phyloP scores from a whole-genome alignment of 768 basidiomycete species.

The Exsudoporus frostii region DNA sequence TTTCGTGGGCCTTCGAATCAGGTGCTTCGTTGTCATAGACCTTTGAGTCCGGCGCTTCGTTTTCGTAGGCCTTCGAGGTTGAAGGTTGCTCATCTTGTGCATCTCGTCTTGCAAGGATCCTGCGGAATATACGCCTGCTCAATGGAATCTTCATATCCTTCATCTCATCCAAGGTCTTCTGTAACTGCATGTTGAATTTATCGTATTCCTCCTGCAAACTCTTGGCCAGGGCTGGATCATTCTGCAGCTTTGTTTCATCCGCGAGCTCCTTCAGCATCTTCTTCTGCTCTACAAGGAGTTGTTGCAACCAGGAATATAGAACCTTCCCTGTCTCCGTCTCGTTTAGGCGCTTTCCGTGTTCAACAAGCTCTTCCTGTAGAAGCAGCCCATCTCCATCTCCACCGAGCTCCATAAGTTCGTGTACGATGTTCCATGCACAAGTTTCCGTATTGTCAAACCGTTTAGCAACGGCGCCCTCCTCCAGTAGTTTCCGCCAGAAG shows the following conservation, averaged over 20 bases:
- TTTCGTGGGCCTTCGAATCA: too few species aligned
- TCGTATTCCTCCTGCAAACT: slow-evolving; percentile 14
- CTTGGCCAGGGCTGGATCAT: slow-evolving; percentile 9
- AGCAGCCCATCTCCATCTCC: background rate
- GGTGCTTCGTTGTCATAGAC: too few species aligned
- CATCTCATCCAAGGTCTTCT: slow-evolving; percentile 23
- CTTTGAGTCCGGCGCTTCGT: too few species aligned
- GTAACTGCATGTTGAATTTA: slow-evolving; percentile 2
- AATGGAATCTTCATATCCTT: slow-evolving; percentile 17
- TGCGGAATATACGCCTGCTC: slow-evolving; percentile 10
- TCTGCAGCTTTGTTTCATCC: slow-evolving; percentile 13
- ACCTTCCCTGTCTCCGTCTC: slow-evolving; percentile 23
- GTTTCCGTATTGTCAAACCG: background rate
- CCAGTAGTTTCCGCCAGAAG: slow-evolving; percentile 23
- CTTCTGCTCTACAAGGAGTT: slow-evolving; percentile 17
- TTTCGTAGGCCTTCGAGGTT: too few species aligned
- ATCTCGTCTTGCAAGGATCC: too few species aligned
- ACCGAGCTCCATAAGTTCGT: background rate
- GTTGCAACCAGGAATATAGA: slow-evolving; percentile 14
- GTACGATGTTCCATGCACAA: background rate
- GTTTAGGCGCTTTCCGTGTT: slow-evolving; percentile 16
- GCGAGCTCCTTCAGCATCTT: slow-evolving; percentile 13
- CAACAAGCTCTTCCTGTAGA: slow-evolving; percentile 21
- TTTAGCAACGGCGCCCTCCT: background rate
- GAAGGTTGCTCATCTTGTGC: too few species aligned